phyloP scores from a whole-genome alignment of 2,329 filamentous ascomycete genomes.

The Aspergillus niger region DNA sequence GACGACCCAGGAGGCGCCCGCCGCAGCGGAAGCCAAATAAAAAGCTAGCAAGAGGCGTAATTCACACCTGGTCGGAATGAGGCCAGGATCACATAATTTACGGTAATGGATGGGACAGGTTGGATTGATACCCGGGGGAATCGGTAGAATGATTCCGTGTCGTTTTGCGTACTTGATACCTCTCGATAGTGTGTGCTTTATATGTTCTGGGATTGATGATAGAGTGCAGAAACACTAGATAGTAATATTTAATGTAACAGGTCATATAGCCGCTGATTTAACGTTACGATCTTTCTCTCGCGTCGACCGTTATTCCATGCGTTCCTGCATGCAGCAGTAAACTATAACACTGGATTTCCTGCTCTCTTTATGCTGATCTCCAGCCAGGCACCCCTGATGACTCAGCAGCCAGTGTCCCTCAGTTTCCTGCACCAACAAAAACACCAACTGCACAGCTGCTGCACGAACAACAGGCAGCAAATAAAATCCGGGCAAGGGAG shows the following conservation, averaged over 20 bases:
- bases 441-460: too few species aligned
- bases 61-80: not conserved
- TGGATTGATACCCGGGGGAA: slow-evolving; percentile 17
- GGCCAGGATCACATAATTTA: not conserved
- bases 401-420: slow-evolving; percentile 15
- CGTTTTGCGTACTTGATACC: slow-evolving; percentile 25
- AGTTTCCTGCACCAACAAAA: too few species aligned
- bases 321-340: too few species aligned
- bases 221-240: not conserved
- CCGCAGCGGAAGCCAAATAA: slow-evolving; percentile 20
- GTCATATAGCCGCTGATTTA: not conserved
- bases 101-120: slow-evolving; percentile 14
- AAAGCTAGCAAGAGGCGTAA: not conserved
- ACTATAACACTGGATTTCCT: not conserved
- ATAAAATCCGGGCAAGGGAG: too few species aligned
- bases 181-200: slow-evolving; percentile 11
- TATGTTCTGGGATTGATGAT: slow-evolving; percentile 2
- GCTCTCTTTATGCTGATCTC: not conserved
- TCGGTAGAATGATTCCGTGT: slow-evolving; percentile 10
- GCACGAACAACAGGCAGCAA: too few species aligned
- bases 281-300: not conserved
- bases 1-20: slow-evolving; percentile 20
- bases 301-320: too few species aligned
- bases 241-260: slow-evolving; percentile 6
- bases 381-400: slow-evolving; percentile 17